Base-by-base conservation (phyloP, 768 basidiomycete genomes). In the Tricholomella constricta region DNA sequence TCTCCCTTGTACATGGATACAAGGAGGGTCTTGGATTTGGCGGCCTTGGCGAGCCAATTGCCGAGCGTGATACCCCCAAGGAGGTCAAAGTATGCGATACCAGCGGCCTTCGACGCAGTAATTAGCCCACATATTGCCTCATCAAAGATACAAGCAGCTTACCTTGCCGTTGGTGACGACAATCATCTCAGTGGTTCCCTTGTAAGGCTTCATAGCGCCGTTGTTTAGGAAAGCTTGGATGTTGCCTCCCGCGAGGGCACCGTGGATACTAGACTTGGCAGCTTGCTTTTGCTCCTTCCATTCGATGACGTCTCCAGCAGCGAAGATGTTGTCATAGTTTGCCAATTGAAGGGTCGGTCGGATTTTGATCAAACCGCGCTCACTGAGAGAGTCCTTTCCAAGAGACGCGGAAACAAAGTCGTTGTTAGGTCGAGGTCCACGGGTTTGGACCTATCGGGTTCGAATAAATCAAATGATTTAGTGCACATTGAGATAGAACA, bases 261-360 rank as follows among this genome's bases (percentile, higher is more conserved):
- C 75, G 51, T 89, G 88, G 4, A 59, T 62, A 3, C 48, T 20
- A 0, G 72, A 69, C 62, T 88, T 88, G 12, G 62, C 65, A 0
- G 69, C 65, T 45, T 77, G 85, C 60, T 88, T 88, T 65, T 88
- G 82, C 64, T 88, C 87, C 1, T 70, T 54, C 76, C 79, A 84
- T 32, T 85, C 82, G 52, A 86, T 79, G 47, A 83, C 75, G 61
- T 90, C 88, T 2, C 88, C 88, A 5, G 70, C 75, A 0, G 87
- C 88, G 53, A 86, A 88, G 12, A 90, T 79, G 54, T 77, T 74
- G 1, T 80, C 68, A 60, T 85, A 66, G 0, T 69, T 69, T 2
- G 59, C 62, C 2, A 89, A 65, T 59, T 87, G 85, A 22, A 89
- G 70, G 0, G 84, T 86, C 1, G 83, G 75, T 32, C 71, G 65